Evolutionary conservation across 2,329 filamentous ascomycete species (phyloP).

Genomic region (Venturiaceae sp.): DNA sequence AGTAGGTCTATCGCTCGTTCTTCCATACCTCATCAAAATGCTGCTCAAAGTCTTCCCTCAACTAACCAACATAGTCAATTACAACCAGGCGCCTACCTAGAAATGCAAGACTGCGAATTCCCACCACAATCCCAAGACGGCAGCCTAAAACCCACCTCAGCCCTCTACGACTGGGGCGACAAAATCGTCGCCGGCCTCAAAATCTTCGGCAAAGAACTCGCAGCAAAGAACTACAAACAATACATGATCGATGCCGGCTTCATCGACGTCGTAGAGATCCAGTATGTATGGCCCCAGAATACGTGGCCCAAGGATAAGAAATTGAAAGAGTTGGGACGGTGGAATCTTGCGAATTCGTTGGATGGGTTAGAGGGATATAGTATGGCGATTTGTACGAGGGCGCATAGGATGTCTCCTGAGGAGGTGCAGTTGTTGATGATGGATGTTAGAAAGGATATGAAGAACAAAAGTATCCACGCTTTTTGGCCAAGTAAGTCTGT

Average conservation of each 20-base stretch:
- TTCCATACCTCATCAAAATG: conserved; percentile 30
- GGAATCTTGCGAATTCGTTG: conserved; percentile 14
- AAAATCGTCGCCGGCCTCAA: conserved; percentile 12
- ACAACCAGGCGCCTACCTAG: conserved; percentile 34
- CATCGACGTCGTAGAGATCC: conserved; percentile 29
- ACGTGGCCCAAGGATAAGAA: conserved; percentile 33
- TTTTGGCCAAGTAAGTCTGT: conserved; percentile 20
- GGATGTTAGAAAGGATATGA: conserved; percentile 14
- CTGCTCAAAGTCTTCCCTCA: conserved; percentile 24
- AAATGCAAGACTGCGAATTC: conserved; percentile 34
- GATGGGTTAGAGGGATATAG: conserved; percentile 19
- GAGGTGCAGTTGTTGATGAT: conserved; percentile 17
- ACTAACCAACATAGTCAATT: conserved; percentile 11
- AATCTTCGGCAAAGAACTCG: background rate
- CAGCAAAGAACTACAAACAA: background rate
- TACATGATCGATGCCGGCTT: conserved; percentile 38
- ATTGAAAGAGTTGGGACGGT: conserved; percentile 17
- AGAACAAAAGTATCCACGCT: conserved; percentile 16
- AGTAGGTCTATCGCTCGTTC: conserved; percentile 18
- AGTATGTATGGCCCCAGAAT: conserved; percentile 34
- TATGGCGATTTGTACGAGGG: conserved; percentile 12
- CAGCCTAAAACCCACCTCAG: conserved; percentile 33
- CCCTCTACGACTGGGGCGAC: conserved; percentile 38
- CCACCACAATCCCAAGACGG: conserved; percentile 33
- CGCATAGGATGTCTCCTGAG: conserved; percentile 17